Evolutionary conservation across 2,329 filamentous ascomycete species (phyloP).

Genomic region (Fusarium neocosmosporiellum): DNA sequence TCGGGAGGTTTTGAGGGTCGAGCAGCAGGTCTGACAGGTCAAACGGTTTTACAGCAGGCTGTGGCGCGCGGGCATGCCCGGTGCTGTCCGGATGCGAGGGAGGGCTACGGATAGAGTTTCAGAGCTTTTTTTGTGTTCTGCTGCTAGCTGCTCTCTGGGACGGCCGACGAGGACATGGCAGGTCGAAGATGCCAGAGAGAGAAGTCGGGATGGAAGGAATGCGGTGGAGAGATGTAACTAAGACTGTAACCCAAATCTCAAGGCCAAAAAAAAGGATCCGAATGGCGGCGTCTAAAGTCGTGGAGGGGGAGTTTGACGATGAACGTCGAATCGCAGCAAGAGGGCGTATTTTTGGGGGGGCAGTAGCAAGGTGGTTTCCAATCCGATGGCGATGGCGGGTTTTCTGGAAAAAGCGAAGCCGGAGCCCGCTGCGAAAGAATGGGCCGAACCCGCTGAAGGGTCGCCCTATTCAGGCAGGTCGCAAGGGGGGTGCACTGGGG

Average conservation of each 20-base stretch:
- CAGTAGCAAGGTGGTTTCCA: background rate
- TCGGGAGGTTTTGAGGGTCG: background rate
- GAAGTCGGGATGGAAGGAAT: background rate
- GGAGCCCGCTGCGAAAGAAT: conserved; percentile 18
- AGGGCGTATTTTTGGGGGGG: background rate
- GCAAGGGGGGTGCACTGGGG: background rate
- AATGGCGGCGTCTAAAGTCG: conserved; percentile 15
- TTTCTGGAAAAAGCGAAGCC: conserved; percentile 43
- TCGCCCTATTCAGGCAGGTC: conserved; percentile 40
- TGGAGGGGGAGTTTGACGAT: conserved; percentile 30
- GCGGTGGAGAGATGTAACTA: background rate
- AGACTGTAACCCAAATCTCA: background rate
- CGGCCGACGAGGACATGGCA: conserved; percentile 32
- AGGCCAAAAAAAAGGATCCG: background rate
- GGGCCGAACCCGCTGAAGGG: conserved; percentile 8
- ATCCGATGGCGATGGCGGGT: conserved; percentile 30
- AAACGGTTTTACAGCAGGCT: conserved; percentile 34
- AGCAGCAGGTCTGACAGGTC: conserved; percentile 38
- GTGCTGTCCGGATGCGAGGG: conserved; percentile 12
- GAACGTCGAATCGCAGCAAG: background rate
- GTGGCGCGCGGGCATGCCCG: conserved; percentile 38
- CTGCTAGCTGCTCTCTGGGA: conserved; percentile 7
- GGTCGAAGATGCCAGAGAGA: conserved; percentile 1
- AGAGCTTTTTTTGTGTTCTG: background rate
- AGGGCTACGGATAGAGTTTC: background rate